A percentile compares a stretch with the other conserved stretches of the same genome.
These are phyloP conservation scores for Osmanthus fragrans DNA, from an alignment of 257 asterid genomes.

Conservation along the genomic window DNA sequence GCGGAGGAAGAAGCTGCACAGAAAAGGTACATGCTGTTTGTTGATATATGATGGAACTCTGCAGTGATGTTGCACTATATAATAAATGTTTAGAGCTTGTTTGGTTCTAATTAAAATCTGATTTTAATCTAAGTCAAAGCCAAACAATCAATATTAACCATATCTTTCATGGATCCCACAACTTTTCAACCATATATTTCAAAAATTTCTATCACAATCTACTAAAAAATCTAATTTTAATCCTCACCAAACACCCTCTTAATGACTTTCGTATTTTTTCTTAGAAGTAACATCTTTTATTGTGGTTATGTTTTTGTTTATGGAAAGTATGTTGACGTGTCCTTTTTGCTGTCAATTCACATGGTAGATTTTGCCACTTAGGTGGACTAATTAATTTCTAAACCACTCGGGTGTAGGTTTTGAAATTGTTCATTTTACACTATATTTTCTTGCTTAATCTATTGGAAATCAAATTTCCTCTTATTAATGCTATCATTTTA, in stretches of 20 bases:
- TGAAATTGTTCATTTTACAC: background rate
- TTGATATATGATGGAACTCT: constrained; percentile 4
- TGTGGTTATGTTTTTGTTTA: background rate
- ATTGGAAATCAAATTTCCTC: background rate
- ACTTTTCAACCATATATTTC: too few relatives aligned
- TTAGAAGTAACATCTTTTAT: constrained; percentile 6
- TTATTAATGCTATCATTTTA: background rate
- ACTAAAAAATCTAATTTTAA: too few relatives aligned
- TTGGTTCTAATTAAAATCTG: too few relatives aligned
- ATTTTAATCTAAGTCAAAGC: too few relatives aligned
- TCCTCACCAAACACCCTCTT: too few relatives aligned
- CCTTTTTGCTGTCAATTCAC: background rate
- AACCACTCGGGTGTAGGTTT: background rate
- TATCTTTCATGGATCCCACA: too few relatives aligned
- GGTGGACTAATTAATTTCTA: background rate
- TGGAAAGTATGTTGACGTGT: background rate
- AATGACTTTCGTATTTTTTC: background rate
- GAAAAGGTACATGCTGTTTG: constrained; percentile 49
- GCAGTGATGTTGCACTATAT: background rate
- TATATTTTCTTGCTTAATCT: background rate
- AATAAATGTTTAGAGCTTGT: too few relatives aligned
- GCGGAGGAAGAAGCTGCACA: constrained; percentile 98
- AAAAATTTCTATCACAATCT: too few relatives aligned
- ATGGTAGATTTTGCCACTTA: background rate
- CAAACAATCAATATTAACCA: too few relatives aligned